A percentile compares a stretch with the other conserved stretches of the same genome.
Conservation (phyloP, 2,329 filamentous ascomycete genomes). For the Paracoccidioides lutzii region DNA sequence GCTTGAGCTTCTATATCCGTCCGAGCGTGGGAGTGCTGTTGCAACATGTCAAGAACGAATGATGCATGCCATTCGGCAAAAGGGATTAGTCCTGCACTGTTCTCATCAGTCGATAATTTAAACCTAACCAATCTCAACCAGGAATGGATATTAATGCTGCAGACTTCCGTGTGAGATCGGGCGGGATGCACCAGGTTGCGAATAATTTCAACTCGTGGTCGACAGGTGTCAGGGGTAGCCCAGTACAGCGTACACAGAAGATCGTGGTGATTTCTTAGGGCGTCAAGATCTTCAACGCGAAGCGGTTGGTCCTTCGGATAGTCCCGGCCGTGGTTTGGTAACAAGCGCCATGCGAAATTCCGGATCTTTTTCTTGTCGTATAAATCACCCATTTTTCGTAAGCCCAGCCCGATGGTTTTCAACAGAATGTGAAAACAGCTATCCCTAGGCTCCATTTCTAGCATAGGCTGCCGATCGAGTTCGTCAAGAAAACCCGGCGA, state of each 20-base stretch:
- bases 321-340: slow-evolving; percentile 48
- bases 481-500: slow-evolving; percentile 43
- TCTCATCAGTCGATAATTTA: slow-evolving; percentile 42
- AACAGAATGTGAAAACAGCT: slow-evolving; percentile 47
- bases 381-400: slow-evolving; percentile 34
- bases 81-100: slow-evolving; percentile 30
- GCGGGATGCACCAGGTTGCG: slow-evolving; percentile 44
- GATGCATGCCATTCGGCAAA: slow-evolving; percentile 44
- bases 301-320: slow-evolving; percentile 47
- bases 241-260: slow-evolving; percentile 48
- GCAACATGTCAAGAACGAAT: slow-evolving; percentile 40
- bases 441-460: slow-evolving; percentile 38
- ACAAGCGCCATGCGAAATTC: slow-evolving; percentile 43
- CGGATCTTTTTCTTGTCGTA: slow-evolving; percentile 43
- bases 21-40: slow-evolving; percentile 43
- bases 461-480: slow-evolving; percentile 30
- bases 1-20: slow-evolving; percentile 45
- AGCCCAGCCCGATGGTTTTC: slow-evolving; percentile 41
- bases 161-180: slow-evolving; percentile 46
- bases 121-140: slow-evolving; percentile 47
- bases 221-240: slow-evolving; percentile 39
- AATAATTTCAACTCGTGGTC: slow-evolving; percentile 41
- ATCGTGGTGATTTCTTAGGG: slow-evolving; percentile 50
- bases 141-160: slow-evolving; percentile 44
- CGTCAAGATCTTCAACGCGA: slow-evolving; percentile 41